A percentile compares a stretch with the other conserved stretches of the same genome.
These are phyloP conservation scores for Chrysochromulina parva DNA, from an alignment of 78 protist species.

Conservation along the genomic window DNA sequence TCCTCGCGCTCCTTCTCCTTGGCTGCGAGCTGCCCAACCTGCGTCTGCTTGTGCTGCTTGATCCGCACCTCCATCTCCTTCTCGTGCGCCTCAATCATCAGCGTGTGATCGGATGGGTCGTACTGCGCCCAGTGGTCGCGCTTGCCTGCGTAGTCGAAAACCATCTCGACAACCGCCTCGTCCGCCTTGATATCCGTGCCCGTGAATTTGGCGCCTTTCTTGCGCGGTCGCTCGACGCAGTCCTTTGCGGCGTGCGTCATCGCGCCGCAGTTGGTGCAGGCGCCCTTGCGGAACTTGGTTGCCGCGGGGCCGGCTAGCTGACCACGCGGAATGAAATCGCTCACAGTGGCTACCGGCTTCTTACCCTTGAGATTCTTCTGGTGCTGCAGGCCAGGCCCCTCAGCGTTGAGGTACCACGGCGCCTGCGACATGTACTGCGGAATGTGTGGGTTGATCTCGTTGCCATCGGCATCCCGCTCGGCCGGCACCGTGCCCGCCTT, in stretches of 20 bases:
- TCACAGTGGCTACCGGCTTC: background rate
- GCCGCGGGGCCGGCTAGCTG: constrained; percentile 63
- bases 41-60: background rate
- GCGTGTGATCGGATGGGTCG: constrained; percentile 53
- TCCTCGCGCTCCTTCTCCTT: background rate
- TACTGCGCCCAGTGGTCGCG: constrained; percentile 91
- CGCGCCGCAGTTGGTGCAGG: constrained; percentile 98
- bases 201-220: constrained; percentile 82
- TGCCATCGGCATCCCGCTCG: constrained; percentile 79
- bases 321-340: constrained; percentile 46
- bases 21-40: background rate
- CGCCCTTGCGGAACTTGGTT: constrained; percentile 90
- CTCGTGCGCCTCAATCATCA: background rate
- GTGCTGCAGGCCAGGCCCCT: constrained; percentile 76
- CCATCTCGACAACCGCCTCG: constrained; percentile 62
- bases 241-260: constrained; percentile 85
- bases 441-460: constrained; percentile 82
- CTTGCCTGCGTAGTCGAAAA: constrained; percentile 79
- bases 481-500: constrained; percentile 85
- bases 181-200: constrained; percentile 73
- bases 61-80: background rate
- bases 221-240: constrained; percentile 91
- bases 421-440: constrained; percentile 75
- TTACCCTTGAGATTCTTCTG: constrained; percentile 51
- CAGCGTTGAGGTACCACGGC: constrained; percentile 58